A percentile compares a stretch with the other conserved stretches of the same genome.
Evolutionary conservation across 2,329 filamentous ascomycete species (phyloP).

Genomic region (Xylaria sp.): DNA sequence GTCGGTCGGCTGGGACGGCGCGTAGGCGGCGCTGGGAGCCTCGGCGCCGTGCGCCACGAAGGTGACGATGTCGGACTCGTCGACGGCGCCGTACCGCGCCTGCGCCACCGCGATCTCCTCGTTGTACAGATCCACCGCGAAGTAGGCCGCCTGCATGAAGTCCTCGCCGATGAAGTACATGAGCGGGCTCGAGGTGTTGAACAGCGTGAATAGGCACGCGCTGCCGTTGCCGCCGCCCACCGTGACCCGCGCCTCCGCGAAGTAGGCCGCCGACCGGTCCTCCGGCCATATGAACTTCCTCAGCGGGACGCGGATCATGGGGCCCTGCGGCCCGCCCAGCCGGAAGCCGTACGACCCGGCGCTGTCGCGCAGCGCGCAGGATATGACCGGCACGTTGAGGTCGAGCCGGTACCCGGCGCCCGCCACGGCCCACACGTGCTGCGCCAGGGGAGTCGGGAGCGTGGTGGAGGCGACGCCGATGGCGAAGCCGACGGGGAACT

Average conservation of each 20-base stretch:
- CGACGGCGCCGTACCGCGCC: not conserved
- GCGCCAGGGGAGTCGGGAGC: not conserved
- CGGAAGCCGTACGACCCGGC: not conserved
- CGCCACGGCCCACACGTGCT: not conserved
- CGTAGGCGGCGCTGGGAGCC: not conserved
- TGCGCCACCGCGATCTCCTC: slow-evolving; percentile 1
- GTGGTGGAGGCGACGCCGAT: not conserved
- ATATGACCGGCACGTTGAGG: not conserved
- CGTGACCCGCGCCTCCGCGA: not conserved
- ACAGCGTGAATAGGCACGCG: not conserved
- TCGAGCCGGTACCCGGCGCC: not conserved
- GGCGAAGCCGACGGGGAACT: not conserved
- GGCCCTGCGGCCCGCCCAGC: not conserved
- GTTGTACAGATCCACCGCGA: slow-evolving; percentile 4
- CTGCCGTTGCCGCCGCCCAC: not conserved
- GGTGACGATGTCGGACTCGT: not conserved
- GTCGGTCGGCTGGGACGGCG: not conserved
- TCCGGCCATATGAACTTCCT: not conserved
- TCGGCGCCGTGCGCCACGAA: not conserved
- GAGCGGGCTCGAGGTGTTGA: not conserved
- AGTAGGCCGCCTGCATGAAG: not conserved
- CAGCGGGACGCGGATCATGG: not conserved
- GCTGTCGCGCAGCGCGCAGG: not conserved
- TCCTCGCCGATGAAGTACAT: not conserved
- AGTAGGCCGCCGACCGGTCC: not conserved